Evolutionary conservation across 2,329 filamentous ascomycete species (phyloP).

Genomic region (Apiospora aurea): DNA sequence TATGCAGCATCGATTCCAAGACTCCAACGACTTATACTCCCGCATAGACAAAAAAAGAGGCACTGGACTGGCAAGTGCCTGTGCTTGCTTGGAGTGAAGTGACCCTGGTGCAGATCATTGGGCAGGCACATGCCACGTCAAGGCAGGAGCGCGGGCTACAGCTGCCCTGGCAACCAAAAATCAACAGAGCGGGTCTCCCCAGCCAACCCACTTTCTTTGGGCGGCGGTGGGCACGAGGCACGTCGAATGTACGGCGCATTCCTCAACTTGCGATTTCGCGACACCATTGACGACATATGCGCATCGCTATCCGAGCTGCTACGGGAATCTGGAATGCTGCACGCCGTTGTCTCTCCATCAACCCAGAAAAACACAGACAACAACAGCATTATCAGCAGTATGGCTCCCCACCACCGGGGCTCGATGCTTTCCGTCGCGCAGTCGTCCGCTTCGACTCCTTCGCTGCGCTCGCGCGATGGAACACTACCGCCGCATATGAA

Average conservation of each 20-base stretch:
- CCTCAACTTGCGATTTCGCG: conserved; percentile 35
- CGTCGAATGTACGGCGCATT: conserved; percentile 33
- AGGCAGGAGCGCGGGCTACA: not conserved
- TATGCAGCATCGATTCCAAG: not conserved
- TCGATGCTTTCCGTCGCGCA: conserved; percentile 10
- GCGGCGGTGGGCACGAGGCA: conserved; percentile 5
- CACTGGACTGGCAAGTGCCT: not conserved
- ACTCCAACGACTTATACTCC: not conserved
- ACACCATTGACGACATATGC: conserved; percentile 34
- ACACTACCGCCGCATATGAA: conserved; percentile 63
- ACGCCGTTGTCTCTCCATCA: not conserved
- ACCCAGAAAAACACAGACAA: not conserved
- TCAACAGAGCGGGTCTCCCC: conserved; percentile 11
- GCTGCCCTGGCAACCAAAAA: conserved; percentile 20
- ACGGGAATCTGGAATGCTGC: conserved; percentile 21
- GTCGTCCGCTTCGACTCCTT: conserved; percentile 81
- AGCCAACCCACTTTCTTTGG: conserved; percentile 17
- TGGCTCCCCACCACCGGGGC: conserved; percentile 14
- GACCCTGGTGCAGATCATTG: conserved; percentile 4
- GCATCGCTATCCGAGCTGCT: conserved; percentile 21
- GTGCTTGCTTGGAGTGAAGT: not conserved
- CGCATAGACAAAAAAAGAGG: not conserved
- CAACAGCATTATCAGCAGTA: not conserved
- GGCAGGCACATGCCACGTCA: conserved; percentile 19
- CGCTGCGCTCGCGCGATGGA: conserved; percentile 75